Evolutionary conservation across 371 early-diverging fungal species (phyloP).

Genomic region (Mucor indicus): DNA sequence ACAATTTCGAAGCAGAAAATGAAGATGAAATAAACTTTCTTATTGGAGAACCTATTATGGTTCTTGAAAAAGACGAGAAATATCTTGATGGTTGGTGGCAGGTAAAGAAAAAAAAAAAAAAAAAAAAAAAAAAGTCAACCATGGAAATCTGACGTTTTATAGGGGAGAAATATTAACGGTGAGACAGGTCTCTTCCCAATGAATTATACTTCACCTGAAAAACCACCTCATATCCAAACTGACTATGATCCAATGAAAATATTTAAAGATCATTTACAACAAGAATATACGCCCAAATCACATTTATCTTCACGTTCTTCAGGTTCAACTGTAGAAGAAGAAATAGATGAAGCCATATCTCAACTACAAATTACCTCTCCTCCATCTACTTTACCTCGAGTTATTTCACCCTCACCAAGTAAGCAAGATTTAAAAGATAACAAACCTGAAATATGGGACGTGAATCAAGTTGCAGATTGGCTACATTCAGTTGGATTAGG

Average conservation of each 20-base stretch:
- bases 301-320: constrained; percentile 19
- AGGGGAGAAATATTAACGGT: constrained; percentile 60
- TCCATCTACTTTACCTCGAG: no score
- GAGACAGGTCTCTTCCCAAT: constrained; percentile 75
- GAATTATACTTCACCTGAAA: constrained; percentile 55
- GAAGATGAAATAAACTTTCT: constrained; percentile 76
- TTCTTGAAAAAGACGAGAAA: constrained; percentile 75
- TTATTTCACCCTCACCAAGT: no score
- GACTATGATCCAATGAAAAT: background rate
- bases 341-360: constrained; percentile 30
- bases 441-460: constrained; percentile 37
- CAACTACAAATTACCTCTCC: constrained; percentile 14
- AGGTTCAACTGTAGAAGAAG: constrained; percentile 25
- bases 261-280: background rate
- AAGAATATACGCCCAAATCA: constrained; percentile 11
- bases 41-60: constrained; percentile 68
- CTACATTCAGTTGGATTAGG: constrained; percentile 53
- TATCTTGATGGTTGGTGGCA: constrained; percentile 88
- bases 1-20: constrained; percentile 69
- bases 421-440: background rate
- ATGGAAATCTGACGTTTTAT: background rate
- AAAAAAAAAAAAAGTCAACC: background rate
- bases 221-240: no score
- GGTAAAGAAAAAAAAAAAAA: constrained; percentile 39
- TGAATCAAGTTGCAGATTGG: constrained; percentile 45